These are phyloP conservation scores for Rhizophagus clarus DNA, from an alignment of 192 early-diverging fungal species.

Conservation along the genomic window DNA sequence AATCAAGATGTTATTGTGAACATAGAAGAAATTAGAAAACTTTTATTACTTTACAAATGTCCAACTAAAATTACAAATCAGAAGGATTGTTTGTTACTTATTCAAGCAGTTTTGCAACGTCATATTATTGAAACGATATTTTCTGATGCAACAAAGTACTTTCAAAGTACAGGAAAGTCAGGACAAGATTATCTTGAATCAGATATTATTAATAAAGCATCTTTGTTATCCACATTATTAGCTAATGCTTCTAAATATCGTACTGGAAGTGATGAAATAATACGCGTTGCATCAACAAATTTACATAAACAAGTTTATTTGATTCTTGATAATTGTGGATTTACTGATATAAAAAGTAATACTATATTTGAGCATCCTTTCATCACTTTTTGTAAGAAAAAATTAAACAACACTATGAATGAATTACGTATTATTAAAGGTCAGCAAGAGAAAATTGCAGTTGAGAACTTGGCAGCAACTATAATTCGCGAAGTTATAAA, in stretches of 20 bases:
- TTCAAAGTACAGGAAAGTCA: neutral
- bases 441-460: neutral
- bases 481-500: neutral
- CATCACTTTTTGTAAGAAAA: neutral
- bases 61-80: neutral
- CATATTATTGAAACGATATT: neutral
- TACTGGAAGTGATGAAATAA: neutral
- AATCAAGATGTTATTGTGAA: neutral
- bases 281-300: neutral
- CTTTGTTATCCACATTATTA: neutral
- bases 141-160: neutral
- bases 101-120: conserved; percentile 10
- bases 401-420: neutral
- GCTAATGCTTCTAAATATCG: neutral
- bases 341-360: neutral
- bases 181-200: neutral
- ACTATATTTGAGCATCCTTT: neutral
- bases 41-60: neutral
- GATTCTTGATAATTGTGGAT: neutral
- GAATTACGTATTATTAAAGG: neutral
- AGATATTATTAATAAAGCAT: neutral
- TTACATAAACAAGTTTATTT: neutral
- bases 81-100: neutral
- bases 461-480: neutral
- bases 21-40: neutral